phyloP scores from a whole-genome alignment of 1,284 basidiomycete species.

The Trametes sp. region DNA sequence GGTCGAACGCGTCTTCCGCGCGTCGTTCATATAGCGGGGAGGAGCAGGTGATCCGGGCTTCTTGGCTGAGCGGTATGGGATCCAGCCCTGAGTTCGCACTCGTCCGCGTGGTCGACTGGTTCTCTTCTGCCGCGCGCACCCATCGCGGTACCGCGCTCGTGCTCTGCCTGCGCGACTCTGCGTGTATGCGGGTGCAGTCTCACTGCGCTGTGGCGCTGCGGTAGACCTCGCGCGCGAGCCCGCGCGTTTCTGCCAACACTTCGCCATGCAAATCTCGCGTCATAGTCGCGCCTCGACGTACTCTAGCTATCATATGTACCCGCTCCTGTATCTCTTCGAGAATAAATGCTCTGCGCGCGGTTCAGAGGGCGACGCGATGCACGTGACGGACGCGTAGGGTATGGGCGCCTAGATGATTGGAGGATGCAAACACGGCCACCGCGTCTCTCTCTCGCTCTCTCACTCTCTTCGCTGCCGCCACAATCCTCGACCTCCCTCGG shows the following conservation, averaged over 20 bases:
- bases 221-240: no score
- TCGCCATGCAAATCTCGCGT: no score
- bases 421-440: background rate
- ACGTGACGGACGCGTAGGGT: constrained; percentile 15
- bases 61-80: background rate
- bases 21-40: background rate
- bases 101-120: background rate
- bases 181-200: no score
- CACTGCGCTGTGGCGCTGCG: no score
- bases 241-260: no score
- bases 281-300: no score
- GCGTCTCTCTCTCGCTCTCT: background rate
- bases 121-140: background rate
- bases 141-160: background rate
- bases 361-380: background rate
- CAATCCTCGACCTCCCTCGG: background rate
- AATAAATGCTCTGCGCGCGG: no score
- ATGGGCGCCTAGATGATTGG: background rate
- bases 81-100: background rate
- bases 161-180: no score
- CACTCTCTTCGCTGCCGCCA: background rate
- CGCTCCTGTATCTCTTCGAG: no score
- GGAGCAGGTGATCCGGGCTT: background rate
- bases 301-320: no score
- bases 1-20: background rate